Percentiles rank a stretch among this genome's conserved stretches.
Evolutionary conservation across 331 rosid species (phyloP).

Genomic region (Quercus tomentella): DNA sequence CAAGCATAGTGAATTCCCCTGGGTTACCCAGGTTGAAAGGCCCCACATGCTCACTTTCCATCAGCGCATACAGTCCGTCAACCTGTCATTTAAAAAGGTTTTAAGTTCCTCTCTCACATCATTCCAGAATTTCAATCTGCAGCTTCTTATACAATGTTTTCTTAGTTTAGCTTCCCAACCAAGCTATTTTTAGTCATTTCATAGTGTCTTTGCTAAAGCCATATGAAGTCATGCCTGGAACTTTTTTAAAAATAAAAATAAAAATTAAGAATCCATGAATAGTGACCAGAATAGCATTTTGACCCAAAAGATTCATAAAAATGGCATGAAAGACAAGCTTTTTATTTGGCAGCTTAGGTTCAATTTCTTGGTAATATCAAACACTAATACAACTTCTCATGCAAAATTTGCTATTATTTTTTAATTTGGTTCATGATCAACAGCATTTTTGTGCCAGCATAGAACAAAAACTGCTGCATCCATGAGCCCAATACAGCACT

Average conservation of each 20-base stretch:
- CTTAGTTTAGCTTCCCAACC: not conserved
- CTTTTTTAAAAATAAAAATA: not conserved
- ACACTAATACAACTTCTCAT: not conserved
- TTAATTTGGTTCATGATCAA: conserved; percentile 11
- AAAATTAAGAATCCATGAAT: not conserved
- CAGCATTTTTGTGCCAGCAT: conserved; percentile 3
- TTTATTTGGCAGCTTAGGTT: not conserved
- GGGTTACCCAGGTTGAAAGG: conserved; percentile 98
- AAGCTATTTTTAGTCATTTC: not conserved
- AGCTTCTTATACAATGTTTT: not conserved
- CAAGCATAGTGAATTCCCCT: conserved; percentile 96
- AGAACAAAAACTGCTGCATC: not conserved
- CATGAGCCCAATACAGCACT: not conserved
- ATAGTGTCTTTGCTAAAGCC: not conserved
- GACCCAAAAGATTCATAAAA: not conserved
- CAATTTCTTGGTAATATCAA: not conserved
- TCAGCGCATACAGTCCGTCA: conserved; percentile 76
- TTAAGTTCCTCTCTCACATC: not conserved
- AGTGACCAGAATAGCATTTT: not conserved
- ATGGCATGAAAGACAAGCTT: conserved; percentile 3
- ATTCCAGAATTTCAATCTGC: not conserved
- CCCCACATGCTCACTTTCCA: conserved; percentile 78
- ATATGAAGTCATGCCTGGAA: not conserved
- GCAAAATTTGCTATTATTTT: not conserved
- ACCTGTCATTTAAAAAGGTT: conserved; percentile 42